A percentile compares a stretch with the other conserved stretches of the same genome.
These are phyloP conservation scores for Sphagnum magellanicum DNA, from an alignment of 228 moss, liverwort and hornwort species.

Conservation along the genomic window DNA sequence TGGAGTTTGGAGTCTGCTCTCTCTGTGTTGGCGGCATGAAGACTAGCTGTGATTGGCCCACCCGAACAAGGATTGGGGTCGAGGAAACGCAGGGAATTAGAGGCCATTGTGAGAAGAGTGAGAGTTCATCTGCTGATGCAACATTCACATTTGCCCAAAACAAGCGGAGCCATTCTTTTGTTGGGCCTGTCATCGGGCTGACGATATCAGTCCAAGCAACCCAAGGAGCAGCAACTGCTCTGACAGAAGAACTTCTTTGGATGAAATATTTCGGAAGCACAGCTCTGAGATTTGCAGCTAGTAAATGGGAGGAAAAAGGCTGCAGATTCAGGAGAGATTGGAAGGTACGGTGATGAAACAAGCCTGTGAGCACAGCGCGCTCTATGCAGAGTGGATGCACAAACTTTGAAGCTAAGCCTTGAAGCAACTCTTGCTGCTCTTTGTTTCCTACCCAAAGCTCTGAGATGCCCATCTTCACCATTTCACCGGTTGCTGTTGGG, in stretches of 20 bases:
- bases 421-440: conserved; percentile 73
- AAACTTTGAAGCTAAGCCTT: conserved; percentile 51
- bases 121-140: conserved; percentile 48
- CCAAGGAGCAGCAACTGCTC: conserved; percentile 63
- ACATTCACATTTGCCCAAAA: conserved; percentile 67
- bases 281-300: conserved; percentile 60
- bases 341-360: conserved; percentile 48
- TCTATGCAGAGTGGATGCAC: conserved; percentile 72
- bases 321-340: conserved; percentile 53
- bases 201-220: conserved; percentile 49
- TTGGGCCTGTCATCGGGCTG: conserved; percentile 40
- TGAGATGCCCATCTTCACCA: conserved; percentile 58
- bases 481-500: conserved; percentile 56
- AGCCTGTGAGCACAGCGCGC: conserved; percentile 48
- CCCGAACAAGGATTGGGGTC: conserved; percentile 53
- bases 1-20: conserved; percentile 6
- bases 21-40: conserved; percentile 64
- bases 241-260: conserved; percentile 30
- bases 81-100: conserved; percentile 65
- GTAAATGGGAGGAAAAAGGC: conserved; percentile 57
- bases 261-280: conserved; percentile 67
- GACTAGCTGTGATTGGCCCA: conserved; percentile 54
- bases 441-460: conserved; percentile 81
- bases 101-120: conserved; percentile 63
- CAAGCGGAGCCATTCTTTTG: conserved; percentile 65